Evolutionary conservation across 2,329 filamentous ascomycete species (phyloP).

Genomic region (Colletotrichum higginsianum): DNA sequence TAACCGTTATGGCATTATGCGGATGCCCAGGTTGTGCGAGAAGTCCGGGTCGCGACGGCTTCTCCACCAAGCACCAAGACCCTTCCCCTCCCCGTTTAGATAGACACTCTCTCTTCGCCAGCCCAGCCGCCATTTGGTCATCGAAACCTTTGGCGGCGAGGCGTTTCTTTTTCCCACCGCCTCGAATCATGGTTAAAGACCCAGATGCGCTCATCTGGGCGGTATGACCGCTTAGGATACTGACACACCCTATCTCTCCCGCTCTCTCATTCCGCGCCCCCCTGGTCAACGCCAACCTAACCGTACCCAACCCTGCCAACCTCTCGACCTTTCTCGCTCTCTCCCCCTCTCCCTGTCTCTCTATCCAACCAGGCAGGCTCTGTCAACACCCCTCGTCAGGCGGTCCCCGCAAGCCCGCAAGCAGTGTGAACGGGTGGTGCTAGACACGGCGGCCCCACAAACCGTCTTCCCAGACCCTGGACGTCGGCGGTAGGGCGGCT

Average conservation of each 20-base stretch:
- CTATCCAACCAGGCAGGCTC: constrained; percentile 34
- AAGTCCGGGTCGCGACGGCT: constrained; percentile 22
- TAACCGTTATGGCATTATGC: constrained; percentile 30
- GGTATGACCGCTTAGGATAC: not conserved
- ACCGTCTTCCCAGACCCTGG: constrained; percentile 40
- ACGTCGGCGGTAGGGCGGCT: constrained; percentile 41
- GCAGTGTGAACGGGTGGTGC: constrained; percentile 28
- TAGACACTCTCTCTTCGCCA: constrained; percentile 6
- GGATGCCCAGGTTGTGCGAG: constrained; percentile 21
- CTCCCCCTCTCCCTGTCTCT: not conserved
- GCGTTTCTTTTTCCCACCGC: constrained; percentile 32
- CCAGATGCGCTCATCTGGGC: constrained; percentile 32
- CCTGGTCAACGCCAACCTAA: constrained; percentile 25
- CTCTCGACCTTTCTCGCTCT: constrained; percentile 13
- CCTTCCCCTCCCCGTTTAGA: not conserved
- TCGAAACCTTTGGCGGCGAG: constrained; percentile 39
- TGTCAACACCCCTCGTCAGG: constrained; percentile 28
- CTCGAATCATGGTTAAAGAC: constrained; percentile 41
- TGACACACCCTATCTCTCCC: not conserved
- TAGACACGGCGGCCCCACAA: constrained; percentile 39
- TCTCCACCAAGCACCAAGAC: constrained; percentile 5
- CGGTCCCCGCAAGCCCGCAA: constrained; percentile 36
- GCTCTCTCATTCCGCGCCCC: not conserved
- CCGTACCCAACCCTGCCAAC: constrained; percentile 23
- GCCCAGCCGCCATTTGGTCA: constrained; percentile 30